Base-by-base conservation (phyloP, 176 grass and related monocot species). In the Elymus sibiricus region DNA sequence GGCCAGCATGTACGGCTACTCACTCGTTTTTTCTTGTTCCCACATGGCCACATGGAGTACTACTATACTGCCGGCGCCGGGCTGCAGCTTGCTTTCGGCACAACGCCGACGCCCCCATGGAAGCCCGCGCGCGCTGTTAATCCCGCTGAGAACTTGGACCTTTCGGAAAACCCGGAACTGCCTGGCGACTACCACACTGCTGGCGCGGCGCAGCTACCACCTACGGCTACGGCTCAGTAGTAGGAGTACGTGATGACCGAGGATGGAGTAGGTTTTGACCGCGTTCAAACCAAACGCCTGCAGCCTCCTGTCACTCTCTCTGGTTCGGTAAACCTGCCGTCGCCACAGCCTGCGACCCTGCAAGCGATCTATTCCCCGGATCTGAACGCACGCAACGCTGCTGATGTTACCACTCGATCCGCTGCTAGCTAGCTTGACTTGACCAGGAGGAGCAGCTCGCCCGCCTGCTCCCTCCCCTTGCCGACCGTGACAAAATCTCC, bases 161-260 rank as follows among this genome's bases (percentile, higher is more conserved):
- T 90, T 83, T 90, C 84, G 55, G 79, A 43, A 79, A 70, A 74
- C 66, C 84, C 89, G 84, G 74, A 65, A 25, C 58, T 19, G 24
- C 25, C 24, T 11, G 65, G 8, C 21, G 1, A 3, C 0, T 4
- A 34, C 21, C 7, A 2, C 35, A 2, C 35, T 58, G 24, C 31
- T 29, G 81, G 1, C 11, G 81, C 56, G 82, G 44, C 72, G 43
- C 72, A 74, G 42, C 69, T 47, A 15, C 44, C 13, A 15, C 44
- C 44, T 47, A 47, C 34, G 34, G 34, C 34, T 35, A 35, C 44
- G 44, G 44, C 0, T 13, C 42, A 46, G 43, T 11, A 10, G 11
- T 28, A 27, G 24, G 4, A 22, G 58, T 80, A 59, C 77, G 60
- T 60, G 31, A 64, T 64, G 79, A 82, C 84, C 88, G 65, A 35